Base-by-base conservation (phyloP, 2,329 filamentous ascomycete genomes). In the Aspergillus vadensis region DNA sequence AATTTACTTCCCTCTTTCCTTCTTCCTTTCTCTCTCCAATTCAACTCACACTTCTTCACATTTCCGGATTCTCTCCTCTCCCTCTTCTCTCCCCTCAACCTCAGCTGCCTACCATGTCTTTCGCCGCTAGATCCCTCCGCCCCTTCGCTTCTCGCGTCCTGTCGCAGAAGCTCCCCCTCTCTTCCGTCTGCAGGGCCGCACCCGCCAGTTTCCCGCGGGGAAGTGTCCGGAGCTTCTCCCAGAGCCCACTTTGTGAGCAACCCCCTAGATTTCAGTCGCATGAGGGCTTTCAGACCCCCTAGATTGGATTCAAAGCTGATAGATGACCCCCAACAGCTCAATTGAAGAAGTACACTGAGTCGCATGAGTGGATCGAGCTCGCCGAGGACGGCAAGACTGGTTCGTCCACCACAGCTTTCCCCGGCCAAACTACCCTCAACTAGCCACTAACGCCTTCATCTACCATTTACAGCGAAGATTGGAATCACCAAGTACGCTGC, bases 301-400 rank as follows among this genome's bases (percentile, higher is more conserved):
- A 17, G n/a, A 14, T 17, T 15, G 7, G 3, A 12, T 50, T 2
- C 9, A 6, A 50, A 30, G n/a, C 25, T 50, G 32, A 27, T 50
- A 3, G 17, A 50, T 32, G 48, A 64, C 14, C 12, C 57, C 27
- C 30, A 63, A 39, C 58, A 81, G 80, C 73, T 60, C 72, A 77
- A 66, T 72, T 76, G 56, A 94, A 95, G 81, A 91, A 89, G 77
- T 99, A 96, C 84, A 97, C 95, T 67, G 90, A 93, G 77, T 94
- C 97, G 75, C 95, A 99, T 83, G 95, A 99, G 83, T 99, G 95
- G 95, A 88, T 99, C 76, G 92, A 97, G 79, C 82, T 97, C 62
- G 89, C 88, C 59, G 87, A 86, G 55, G 91, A 96, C 79, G 88
- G 89, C 76, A 94, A 91, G 79, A 89, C 88, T 53, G 93, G 91